These are phyloP conservation scores for Fusarium sp. DNA, from an alignment of 2,329 filamentous ascomycete species.

Conservation along the genomic window DNA sequence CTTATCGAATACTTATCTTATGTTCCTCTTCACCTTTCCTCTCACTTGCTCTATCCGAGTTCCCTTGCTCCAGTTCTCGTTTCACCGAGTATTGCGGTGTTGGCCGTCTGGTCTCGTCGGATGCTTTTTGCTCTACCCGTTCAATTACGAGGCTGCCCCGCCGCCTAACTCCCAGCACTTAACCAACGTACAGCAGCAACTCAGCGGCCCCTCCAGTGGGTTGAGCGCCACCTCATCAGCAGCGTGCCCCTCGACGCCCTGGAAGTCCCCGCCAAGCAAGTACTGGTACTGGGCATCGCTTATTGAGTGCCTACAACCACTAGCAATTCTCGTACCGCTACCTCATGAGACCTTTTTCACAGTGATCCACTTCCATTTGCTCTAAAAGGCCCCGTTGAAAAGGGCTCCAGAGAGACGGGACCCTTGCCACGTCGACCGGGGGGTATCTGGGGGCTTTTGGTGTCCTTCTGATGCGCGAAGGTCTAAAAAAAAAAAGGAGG, in stretches of 20 bases:
- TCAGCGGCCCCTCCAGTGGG: conserved; percentile 31
- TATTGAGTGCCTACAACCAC: not conserved
- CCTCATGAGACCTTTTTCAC: conserved; percentile 16
- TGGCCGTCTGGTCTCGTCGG: conserved; percentile 7
- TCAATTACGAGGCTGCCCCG: conserved; percentile 37
- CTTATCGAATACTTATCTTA: not conserved
- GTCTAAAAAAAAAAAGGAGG: conserved; percentile 21
- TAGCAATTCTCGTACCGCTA: conserved; percentile 21
- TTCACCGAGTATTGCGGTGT: conserved; percentile 27
- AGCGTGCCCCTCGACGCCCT: conserved; percentile 15
- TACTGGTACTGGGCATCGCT: conserved; percentile 20
- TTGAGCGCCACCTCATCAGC: conserved; percentile 33
- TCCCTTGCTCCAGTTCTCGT: conserved; percentile 11
- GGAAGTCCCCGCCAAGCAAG: conserved; percentile 16
- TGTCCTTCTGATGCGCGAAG: conserved; percentile 23
- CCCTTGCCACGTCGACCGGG: conserved; percentile 37
- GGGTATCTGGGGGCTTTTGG: conserved; percentile 22
- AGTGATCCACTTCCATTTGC: conserved; percentile 14
- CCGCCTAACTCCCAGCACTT: conserved; percentile 25
- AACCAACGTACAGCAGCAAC: conserved; percentile 16
- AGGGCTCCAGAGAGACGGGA: conserved; percentile 30
- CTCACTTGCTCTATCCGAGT: conserved; percentile 11
- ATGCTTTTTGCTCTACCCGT: conserved; percentile 9
- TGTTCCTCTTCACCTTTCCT: not conserved
- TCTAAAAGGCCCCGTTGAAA: conserved; percentile 21